Percentiles rank a stretch among this genome's conserved stretches.
phyloP scores from a whole-genome alignment of 2,329 filamentous ascomycete genomes.

The Cercospora nicotianae region DNA sequence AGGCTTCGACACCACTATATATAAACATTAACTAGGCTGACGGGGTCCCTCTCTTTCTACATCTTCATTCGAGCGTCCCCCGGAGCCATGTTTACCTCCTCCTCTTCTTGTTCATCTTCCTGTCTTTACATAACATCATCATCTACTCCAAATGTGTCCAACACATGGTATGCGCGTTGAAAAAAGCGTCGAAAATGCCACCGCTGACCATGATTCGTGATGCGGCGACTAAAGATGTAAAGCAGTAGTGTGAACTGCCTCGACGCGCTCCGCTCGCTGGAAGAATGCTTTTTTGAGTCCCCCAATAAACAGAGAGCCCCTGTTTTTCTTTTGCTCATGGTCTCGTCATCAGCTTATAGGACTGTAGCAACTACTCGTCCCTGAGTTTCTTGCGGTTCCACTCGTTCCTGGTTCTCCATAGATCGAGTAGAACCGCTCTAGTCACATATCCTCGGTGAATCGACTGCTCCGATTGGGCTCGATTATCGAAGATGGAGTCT shows the following conservation, averaged over 20 bases:
- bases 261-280: not conserved
- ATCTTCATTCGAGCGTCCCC: not conserved
- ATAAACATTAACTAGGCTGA: constrained; percentile 6
- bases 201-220: constrained; percentile 15
- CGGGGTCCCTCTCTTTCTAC: not conserved
- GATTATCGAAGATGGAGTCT: constrained; percentile 23
- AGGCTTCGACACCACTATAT: constrained; percentile 2
- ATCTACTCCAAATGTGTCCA: constrained; percentile 6
- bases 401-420: constrained; percentile 8
- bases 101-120: not conserved
- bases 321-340: not conserved
- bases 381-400: constrained; percentile 9
- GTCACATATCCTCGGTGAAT: constrained; percentile 33
- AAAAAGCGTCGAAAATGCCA: not conserved
- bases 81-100: not conserved
- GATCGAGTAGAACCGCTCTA: constrained; percentile 15
- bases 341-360: not conserved
- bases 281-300: not conserved
- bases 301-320: not conserved
- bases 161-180: not conserved
- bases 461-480: constrained; percentile 27
- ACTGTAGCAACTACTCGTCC: constrained; percentile 9
- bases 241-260: not conserved
- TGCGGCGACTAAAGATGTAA: constrained; percentile 1
- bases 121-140: constrained; percentile 8